Evolutionary conservation across 2,329 filamentous ascomycete species (phyloP).

Genomic region (Talaromyces sp.): DNA sequence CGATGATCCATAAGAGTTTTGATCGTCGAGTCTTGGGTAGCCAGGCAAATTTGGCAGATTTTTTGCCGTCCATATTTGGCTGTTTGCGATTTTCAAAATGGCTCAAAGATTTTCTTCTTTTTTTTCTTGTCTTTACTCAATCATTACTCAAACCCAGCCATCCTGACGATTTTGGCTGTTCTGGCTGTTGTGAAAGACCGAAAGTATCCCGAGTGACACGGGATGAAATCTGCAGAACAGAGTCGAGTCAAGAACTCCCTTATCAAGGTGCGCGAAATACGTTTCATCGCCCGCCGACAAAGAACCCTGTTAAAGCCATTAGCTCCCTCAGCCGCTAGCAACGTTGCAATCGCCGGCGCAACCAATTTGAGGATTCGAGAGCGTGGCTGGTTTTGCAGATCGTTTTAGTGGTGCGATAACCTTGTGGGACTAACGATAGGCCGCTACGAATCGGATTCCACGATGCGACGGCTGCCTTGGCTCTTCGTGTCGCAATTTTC

Average conservation of each 20-base stretch:
- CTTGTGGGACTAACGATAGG: too few relatives aligned
- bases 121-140: too few relatives aligned
- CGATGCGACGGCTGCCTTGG: too few relatives aligned
- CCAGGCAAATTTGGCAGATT: background rate
- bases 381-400: constrained; percentile 1
- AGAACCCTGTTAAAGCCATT: background rate
- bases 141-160: background rate
- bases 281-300: background rate
- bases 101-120: background rate
- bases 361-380: background rate
- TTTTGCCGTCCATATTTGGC: background rate
- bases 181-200: background rate
- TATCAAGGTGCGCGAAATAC: background rate
- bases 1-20: background rate
- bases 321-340: background rate
- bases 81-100: background rate
- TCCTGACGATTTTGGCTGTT: background rate
- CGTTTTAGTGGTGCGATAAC: background rate
- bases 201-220: background rate
- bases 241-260: background rate
- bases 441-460: too few relatives aligned
- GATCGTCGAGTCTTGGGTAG: background rate
- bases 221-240: too few relatives aligned
- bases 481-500: background rate
- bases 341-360: background rate